Base-by-base conservation (phyloP, 2,329 filamentous ascomycete genomes). In the Arthrobotrys iridis region DNA sequence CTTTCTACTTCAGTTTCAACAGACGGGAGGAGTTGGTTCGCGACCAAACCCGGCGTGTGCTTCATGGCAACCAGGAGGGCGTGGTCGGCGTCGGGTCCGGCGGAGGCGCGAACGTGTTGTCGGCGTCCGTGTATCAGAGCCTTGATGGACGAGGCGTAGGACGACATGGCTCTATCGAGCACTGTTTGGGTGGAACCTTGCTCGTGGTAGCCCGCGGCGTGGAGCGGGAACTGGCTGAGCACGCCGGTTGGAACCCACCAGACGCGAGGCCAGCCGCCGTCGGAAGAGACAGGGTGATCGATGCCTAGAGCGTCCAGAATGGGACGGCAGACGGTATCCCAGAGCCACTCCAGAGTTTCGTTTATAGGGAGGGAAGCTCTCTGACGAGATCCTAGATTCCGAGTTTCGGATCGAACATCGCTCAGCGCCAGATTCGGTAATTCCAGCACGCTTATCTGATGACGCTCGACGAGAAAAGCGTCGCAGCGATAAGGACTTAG, bases 161-260 rank as follows among this genome's bases (percentile, higher is more conserved):
- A 60, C 8, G 68, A 73, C 18, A 73, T 73, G 3, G 45, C 68
- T 26, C 68, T 37, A n/a, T 73, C 68, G 20, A 83, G 52, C 0
- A 80, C 80, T 0, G 80, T 81, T 2, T 80, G 64, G 0, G 20
- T 41, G 6, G 76, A 78, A 1, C 63, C 46, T 11, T 66, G 20
- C 0, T 24, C 4, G 50, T 83, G 80, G 28, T 78, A 63, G 5
- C 82, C 82, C 0, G 82, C 81, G 0, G 82, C 81, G 65, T 83
- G 82, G 5, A 83, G 37, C 11, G 81, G 82, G n/a, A 83, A 79
- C 3, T 60, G 70, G 52, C 10, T 77, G 1, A 83, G 74, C 0
- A 45, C 26, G 0, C 81, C 81, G 0, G 80, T 82, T 4, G 79
- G 79, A 77, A 83, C 79, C 81, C 81, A 83, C 78, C 81, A 82